Conservation (phyloP, 2,329 filamentous ascomycete species). For the Fusarium illudens region DNA sequence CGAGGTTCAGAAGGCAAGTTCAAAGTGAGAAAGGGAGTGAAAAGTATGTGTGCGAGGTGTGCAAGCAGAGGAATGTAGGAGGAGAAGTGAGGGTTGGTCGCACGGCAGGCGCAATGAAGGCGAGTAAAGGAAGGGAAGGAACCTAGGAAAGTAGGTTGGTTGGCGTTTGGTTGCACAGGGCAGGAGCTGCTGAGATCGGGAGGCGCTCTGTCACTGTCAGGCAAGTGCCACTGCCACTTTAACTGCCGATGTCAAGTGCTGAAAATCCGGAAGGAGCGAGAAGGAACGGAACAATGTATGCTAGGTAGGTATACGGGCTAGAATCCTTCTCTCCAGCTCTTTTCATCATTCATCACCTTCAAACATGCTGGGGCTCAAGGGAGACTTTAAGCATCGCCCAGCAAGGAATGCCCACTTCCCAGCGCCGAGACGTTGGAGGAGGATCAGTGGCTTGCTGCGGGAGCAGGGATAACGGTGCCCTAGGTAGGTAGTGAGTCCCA, state of each 20-base stretch:
- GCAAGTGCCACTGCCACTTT: conserved; percentile 5
- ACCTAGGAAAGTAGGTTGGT: conserved; percentile 8
- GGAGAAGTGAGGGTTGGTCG: conserved; percentile 11
- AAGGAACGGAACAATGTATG: background rate
- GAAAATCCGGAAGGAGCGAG: conserved; percentile 5
- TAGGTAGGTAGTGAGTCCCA: conserved; percentile 26
- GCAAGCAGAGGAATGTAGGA: conserved; percentile 13
- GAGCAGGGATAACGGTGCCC: conserved; percentile 37
- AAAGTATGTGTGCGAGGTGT: conserved; percentile 29
- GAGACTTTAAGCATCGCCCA: conserved; percentile 38
- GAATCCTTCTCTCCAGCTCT: conserved; percentile 10
- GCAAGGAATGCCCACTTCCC: conserved; percentile 36
- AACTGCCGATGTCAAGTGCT: conserved; percentile 3
- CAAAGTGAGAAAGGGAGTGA: conserved; percentile 23
- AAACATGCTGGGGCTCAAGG: conserved; percentile 33
- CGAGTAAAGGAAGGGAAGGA: conserved; percentile 22
- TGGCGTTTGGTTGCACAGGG: conserved; percentile 30
- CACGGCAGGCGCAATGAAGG: conserved; percentile 34
- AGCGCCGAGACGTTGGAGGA: conserved; percentile 36
- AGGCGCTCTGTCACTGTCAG: conserved; percentile 8
- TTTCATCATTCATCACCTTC: background rate
- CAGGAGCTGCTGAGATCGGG: conserved; percentile 28
- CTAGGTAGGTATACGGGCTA: conserved; percentile 15
- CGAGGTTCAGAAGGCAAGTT: conserved; percentile 19
- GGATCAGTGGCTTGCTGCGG: conserved; percentile 33